Conservation (phyloP, 2,329 filamentous ascomycete genomes). For the Aspergillus awamori region DNA sequence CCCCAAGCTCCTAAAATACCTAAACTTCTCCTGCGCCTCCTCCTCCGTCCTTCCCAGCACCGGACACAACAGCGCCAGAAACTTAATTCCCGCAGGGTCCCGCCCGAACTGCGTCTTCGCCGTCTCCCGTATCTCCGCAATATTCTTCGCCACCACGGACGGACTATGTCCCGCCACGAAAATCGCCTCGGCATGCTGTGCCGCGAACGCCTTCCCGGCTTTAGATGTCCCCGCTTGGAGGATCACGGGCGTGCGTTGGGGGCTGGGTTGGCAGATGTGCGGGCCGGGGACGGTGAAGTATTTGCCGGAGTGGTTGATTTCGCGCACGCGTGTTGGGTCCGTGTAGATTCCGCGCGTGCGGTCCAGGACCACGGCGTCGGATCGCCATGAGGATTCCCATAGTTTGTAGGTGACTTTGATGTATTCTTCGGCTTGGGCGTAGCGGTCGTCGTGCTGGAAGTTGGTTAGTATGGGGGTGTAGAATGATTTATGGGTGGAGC, state of each 20-base stretch:
- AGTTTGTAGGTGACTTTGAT: conserved; percentile 68
- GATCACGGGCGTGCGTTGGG: conserved; percentile 69
- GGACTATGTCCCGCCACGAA: conserved; percentile 70
- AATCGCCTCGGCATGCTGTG: conserved; percentile 71
- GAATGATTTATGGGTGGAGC: too few species aligned
- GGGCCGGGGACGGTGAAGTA: conserved; percentile 67
- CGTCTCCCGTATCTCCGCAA: conserved; percentile 63
- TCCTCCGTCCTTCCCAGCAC: conserved; percentile 67
- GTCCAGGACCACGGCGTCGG: conserved; percentile 66
- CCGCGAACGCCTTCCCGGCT: conserved; percentile 67
- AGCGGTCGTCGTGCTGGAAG: conserved; percentile 65
- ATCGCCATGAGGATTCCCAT: conserved; percentile 67
- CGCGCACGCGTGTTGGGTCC: conserved; percentile 59
- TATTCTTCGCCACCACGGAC: conserved; percentile 61
- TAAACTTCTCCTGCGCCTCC: conserved; percentile 66
- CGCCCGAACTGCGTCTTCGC: conserved; percentile 58
- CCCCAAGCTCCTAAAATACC: conserved; percentile 64
- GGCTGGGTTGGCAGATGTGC: conserved; percentile 67
- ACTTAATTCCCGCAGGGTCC: conserved; percentile 65
- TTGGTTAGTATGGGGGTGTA: neutral
- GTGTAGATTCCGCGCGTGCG: conserved; percentile 63
- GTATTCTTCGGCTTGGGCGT: conserved; percentile 66
- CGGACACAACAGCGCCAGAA: conserved; percentile 67
- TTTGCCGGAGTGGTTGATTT: conserved; percentile 68
- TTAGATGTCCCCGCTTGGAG: conserved; percentile 71